Evolutionary conservation across 176 grass and related monocot genomes (phyloP), one percentile per base, ranked within the genome.

Genomic region (Urochloa ruziziensis): DNA sequence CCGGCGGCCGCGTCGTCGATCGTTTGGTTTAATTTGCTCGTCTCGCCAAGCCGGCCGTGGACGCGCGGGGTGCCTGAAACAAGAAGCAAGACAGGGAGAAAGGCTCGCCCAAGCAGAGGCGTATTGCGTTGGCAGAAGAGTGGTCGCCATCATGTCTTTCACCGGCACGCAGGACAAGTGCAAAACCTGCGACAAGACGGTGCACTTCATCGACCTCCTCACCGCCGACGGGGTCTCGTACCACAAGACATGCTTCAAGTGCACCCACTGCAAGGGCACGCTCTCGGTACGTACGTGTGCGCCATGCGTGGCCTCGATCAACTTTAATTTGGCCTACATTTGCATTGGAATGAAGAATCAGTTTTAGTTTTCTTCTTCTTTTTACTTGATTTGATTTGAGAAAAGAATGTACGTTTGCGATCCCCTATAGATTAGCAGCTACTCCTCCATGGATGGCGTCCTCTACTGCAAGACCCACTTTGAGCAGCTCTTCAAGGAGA

Each of bases 401-500:
- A 23, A 23, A 53, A 19, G 2, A 57, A 27, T 27, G 56, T 13
- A 21, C 17, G 44, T 10, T 30, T 16, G 82, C 29, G 6, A 64
- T 36, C 47, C 15, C 25, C 37, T 79, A 4, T 17, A 98, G 95
- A 98, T 98, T 85, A 93, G 90, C 82, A 95, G 11, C 82, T 95
- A 98, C 64, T 98, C 93, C 68, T 98, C 96, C 65, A 91, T 98
- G 95, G 95, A 95, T 64, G 95, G 95, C 25, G 86, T 95, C 33
- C 95, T 98, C n/a, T 98, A 98, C 79, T 95, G 92, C 86, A 98
- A 95, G 82, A 90, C 91, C 46, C 95, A 98, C 57, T 98, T 98
- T 84, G 95, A 98, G 79, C 95, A 98, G 79, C 92, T 98, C 65
- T 93, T 98, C 86, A 98, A 95, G 82, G 95, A 95, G 84, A 93